These are phyloP conservation scores for Musa schizocarpa DNA, from an alignment of 176 grass and related monocot genomes.

Conservation along the genomic window DNA sequence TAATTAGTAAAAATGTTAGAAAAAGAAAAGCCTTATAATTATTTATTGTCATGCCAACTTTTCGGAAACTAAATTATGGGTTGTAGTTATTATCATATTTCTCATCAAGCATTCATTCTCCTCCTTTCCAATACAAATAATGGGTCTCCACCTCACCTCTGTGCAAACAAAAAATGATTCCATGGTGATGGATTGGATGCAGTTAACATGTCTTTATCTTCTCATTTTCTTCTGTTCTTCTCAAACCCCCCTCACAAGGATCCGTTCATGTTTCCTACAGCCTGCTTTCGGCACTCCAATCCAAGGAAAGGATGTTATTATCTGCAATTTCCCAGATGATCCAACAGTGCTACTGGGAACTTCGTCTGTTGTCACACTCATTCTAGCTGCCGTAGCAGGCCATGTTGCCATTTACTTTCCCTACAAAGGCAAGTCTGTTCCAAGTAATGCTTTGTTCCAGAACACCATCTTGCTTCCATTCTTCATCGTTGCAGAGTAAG, in stretches of 20 bases:
- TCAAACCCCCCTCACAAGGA: neutral
- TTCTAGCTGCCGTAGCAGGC: slow-evolving; percentile 26
- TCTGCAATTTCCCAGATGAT: slow-evolving; percentile 65
- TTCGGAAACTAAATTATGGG: too few species aligned
- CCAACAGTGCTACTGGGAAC: slow-evolving; percentile 46
- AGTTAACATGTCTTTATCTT: neutral
- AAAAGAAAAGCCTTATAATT: too few species aligned
- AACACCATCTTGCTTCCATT: slow-evolving; percentile 52
- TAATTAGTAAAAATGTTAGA: too few species aligned
- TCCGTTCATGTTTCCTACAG: slow-evolving; percentile 22
- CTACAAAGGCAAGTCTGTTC: slow-evolving; percentile 22
- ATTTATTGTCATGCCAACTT: too few species aligned
- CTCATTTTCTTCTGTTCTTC: neutral
- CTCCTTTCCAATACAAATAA: too few species aligned
- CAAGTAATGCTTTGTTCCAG: slow-evolving; percentile 36
- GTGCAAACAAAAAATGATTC: too few species aligned
- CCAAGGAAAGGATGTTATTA: slow-evolving; percentile 37
- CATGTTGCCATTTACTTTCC: slow-evolving; percentile 23
- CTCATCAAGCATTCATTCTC: too few species aligned
- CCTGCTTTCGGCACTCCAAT: slow-evolving; percentile 48
- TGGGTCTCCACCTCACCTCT: too few species aligned
- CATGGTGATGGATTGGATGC: too few species aligned
- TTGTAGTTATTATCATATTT: too few species aligned
- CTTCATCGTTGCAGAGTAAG: slow-evolving; percentile 61
- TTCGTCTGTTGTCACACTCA: slow-evolving; percentile 36